These are phyloP conservation scores for Meira miltonrushii DNA, from an alignment of 1,284 basidiomycete species.

Conservation along the genomic window DNA sequence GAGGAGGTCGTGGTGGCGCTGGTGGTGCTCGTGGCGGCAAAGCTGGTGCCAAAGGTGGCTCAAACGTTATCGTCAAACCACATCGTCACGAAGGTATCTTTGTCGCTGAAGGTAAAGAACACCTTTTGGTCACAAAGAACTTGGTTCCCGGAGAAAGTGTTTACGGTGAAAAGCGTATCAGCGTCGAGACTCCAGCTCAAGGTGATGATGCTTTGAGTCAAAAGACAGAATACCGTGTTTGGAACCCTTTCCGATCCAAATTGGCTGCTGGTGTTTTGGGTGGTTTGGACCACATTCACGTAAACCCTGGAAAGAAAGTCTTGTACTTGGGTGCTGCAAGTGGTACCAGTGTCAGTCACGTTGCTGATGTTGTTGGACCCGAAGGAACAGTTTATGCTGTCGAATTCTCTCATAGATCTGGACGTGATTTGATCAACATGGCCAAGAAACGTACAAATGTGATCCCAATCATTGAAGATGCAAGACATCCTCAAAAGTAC, in stretches of 20 bases:
- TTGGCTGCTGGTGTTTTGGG: conserved; percentile 93
- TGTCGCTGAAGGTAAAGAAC: conserved; percentile 68
- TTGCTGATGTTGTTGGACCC: conserved; percentile 95
- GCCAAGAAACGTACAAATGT: conserved; percentile 99
- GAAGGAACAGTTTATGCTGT: conserved; percentile 97
- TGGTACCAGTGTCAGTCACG: conserved; percentile 97
- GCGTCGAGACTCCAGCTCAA: conserved; percentile 63
- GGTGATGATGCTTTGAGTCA: conserved; percentile 59
- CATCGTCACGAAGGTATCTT: conserved; percentile 85
- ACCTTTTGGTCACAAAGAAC: conserved; percentile 95
- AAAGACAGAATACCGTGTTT: conserved; percentile 95
- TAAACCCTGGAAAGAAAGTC: conserved; percentile 90
- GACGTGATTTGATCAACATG: conserved; percentile 98
- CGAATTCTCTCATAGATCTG: conserved; percentile 93
- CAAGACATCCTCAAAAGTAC: conserved; percentile 66
- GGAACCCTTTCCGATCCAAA: conserved; percentile 99
- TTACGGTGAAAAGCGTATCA: conserved; percentile 82
- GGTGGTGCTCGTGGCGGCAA: conserved; percentile 43
- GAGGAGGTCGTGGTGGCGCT: conserved; percentile 30
- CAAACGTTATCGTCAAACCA: conserved; percentile 76
- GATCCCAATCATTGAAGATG: conserved; percentile 96
- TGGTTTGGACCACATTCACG: conserved; percentile 89
- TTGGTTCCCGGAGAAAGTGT: conserved; percentile 94
- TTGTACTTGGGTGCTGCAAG: conserved; percentile 91
- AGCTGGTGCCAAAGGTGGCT: conserved; percentile 64